Evolutionary conservation across 495 filamentous ascomycete species (phyloP), one percentile per base, ranked within the genome.

Genomic region (Achaetomiella virescens): DNA sequence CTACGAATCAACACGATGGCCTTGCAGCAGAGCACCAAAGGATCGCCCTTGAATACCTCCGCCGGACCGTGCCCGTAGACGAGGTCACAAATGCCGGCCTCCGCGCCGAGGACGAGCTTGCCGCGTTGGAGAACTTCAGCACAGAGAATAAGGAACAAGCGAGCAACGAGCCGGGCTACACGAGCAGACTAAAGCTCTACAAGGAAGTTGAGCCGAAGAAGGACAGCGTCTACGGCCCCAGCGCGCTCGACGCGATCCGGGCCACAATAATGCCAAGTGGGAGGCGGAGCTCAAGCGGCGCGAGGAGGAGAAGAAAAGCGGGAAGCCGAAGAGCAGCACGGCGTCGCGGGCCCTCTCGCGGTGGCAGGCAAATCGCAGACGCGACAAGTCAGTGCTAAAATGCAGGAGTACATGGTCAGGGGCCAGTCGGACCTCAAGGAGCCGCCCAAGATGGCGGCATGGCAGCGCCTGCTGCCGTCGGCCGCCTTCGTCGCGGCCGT

Each of bases 41-140:
- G 21, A 71, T 63, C 38, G 90, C 78, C 0, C 70, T 96, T 48
- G 63, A 73, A 43, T 95, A 87, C 70, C 77, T 96, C 9, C 84
- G 91, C 24, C 65, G 68, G 20, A 75, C 79, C 25, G 79, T 86
- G 33, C 84, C 86, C 0, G 71, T 95, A 6, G 88, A 96, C 54
- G 91, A 96, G 65, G 78, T 91, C 57, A 59, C 66, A n/a, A 77
- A 74, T 50, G 78, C 76, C 17, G 78, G 77, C 2, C 61, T 79
- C 51, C 66, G 76, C 33, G 79, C 79, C n/a, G 77, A 81, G 61
- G 72, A 79, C 31, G 78, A 81, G 61, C 69, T 90, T 29, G 75
- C 72, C 2, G 82, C 81, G 41, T 71, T 88, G 31, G 86, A 88
- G 57, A n/a, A 18, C 0, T 37, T 18, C 27, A 72, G 70, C 10